Percentiles rank a stretch among this genome's conserved stretches.
Evolutionary conservation across 352 stramenopile species (phyloP).

Genomic region (Phytophthora fragariae): DNA sequence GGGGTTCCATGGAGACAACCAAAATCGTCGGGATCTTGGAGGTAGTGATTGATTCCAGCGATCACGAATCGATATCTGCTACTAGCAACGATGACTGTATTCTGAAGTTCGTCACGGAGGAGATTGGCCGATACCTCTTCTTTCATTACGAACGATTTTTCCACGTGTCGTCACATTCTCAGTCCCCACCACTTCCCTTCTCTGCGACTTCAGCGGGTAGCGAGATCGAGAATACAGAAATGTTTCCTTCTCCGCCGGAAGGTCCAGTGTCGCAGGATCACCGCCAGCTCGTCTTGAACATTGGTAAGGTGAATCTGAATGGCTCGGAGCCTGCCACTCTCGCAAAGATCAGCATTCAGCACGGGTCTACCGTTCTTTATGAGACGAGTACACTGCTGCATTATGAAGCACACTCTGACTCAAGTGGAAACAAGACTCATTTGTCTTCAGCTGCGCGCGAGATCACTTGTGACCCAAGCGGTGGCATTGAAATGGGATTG

Average conservation of each 20-base stretch:
- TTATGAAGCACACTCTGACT: conserved; percentile 20
- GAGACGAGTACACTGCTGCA: conserved; percentile 36
- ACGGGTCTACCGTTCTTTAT: conserved; percentile 41
- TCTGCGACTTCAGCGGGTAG: not conserved
- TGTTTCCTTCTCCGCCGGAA: conserved; percentile 45
- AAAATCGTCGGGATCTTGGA: conserved; percentile 73
- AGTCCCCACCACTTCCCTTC: conserved; percentile 2
- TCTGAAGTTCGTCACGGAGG: conserved; percentile 65
- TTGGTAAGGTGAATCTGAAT: conserved; percentile 30
- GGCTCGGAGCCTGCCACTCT: conserved; percentile 18
- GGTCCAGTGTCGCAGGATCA: conserved; percentile 36
- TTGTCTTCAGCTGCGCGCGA: conserved; percentile 22
- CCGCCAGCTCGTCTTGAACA: conserved; percentile 35
- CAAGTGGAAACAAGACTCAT: conserved; percentile 16
- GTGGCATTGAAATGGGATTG: conserved; percentile 46
- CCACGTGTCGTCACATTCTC: conserved; percentile 24
- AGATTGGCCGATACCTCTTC: conserved; percentile 75
- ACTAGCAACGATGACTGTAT: conserved; percentile 77
- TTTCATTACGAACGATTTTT: conserved; percentile 85
- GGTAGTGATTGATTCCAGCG: conserved; percentile 51
- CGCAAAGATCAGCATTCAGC: conserved; percentile 42
- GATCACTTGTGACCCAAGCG: conserved; percentile 36
- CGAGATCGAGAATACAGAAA: conserved; percentile 25
- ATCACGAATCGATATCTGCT: conserved; percentile 19
- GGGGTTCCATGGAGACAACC: conserved; percentile 20